Evolutionary conservation across 148 eudicot species (phyloP), one percentile per base, ranked within the genome.

Genomic region (Suaeda aralocaspica): DNA sequence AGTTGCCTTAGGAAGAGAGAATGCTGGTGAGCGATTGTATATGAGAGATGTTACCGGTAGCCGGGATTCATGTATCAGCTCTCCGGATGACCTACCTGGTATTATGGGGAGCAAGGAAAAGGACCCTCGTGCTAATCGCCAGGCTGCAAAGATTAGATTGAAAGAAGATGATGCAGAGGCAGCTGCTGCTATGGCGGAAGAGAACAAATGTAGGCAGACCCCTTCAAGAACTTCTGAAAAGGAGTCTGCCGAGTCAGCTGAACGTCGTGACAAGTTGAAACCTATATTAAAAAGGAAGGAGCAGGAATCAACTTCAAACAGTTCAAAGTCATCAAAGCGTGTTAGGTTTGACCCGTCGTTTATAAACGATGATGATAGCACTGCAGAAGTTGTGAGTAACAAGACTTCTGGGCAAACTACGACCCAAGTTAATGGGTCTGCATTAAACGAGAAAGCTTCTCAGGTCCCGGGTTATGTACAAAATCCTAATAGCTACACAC

Each of bases 261-360:
- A 56, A 61, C 76, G 58, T 48, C 45, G 39, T 65, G 34, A 59
- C 36, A 78, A 69, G 53, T 60, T 67, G 46, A 80, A 80, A 71
- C 76, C 88, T 42, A 81, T 82, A 62, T 66, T 85, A 59, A 85
- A 85, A 70, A 78, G 84, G 79, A 85, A 80, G 68, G 76, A 76
- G 42, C 69, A 46, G 44, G 69, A 73, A 69, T 45, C 77, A 6
- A 24, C 59, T 69, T 76, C 77, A 53, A 82, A 78, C 4, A 24
- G 55, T 69, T 76, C 77, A 53, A 82, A 78, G 68, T 72, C 75
- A 12, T 59, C 79, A 22, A 83, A 83, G 67, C 84, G 81, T 63
- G 88, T 85, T 65, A 80, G 82, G 51, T 85, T 85, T 63, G 86
- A 85, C 68, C 84, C 86, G 42, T 72, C 28, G 52, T 82, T 65